Conservation (phyloP, 2,329 filamentous ascomycete genomes). For the Tolypocladium pustulatum region DNA sequence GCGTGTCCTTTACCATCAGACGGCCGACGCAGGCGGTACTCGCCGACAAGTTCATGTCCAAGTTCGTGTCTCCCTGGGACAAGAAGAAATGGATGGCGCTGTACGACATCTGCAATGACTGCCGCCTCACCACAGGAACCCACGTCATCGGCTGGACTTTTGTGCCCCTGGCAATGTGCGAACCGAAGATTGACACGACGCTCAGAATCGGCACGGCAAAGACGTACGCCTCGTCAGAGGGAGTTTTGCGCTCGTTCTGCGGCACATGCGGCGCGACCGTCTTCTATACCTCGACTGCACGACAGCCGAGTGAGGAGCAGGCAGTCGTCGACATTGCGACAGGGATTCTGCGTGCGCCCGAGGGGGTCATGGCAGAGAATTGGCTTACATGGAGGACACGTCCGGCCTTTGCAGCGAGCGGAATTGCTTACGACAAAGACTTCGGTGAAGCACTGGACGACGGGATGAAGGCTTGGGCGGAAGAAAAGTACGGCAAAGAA, state of each 20-base stretch:
- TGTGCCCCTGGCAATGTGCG: constrained; percentile 23
- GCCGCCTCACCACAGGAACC: constrained; percentile 29
- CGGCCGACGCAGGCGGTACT: constrained; percentile 23
- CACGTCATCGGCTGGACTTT: constrained; percentile 32
- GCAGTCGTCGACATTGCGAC: constrained; percentile 30
- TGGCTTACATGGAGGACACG: constrained; percentile 36
- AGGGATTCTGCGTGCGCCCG: constrained; percentile 32
- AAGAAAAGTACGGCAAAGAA: constrained; percentile 21
- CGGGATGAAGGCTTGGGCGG: constrained; percentile 27
- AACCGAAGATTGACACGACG: constrained; percentile 24
- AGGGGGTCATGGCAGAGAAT: constrained; percentile 30
- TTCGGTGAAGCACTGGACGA: constrained; percentile 24
- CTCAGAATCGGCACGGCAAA: constrained; percentile 32
- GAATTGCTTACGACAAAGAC: constrained; percentile 22
- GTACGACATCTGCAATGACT: constrained; percentile 33
- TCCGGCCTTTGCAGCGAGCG: constrained; percentile 21
- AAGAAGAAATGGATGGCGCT: constrained; percentile 30
- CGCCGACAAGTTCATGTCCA: constrained; percentile 16
- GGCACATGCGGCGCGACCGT: constrained; percentile 34
- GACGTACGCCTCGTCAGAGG: constrained; percentile 27
- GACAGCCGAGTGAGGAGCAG: constrained; percentile 17
- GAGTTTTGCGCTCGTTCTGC: constrained; percentile 32
- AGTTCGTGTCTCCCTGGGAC: constrained; percentile 25
- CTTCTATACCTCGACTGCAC: constrained; percentile 20
- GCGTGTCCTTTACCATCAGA: constrained; percentile 33